Evolutionary conservation across 306 rosid species (phyloP), one percentile per base, ranked within the genome.

Genomic region (Citrullus colocynthis): DNA sequence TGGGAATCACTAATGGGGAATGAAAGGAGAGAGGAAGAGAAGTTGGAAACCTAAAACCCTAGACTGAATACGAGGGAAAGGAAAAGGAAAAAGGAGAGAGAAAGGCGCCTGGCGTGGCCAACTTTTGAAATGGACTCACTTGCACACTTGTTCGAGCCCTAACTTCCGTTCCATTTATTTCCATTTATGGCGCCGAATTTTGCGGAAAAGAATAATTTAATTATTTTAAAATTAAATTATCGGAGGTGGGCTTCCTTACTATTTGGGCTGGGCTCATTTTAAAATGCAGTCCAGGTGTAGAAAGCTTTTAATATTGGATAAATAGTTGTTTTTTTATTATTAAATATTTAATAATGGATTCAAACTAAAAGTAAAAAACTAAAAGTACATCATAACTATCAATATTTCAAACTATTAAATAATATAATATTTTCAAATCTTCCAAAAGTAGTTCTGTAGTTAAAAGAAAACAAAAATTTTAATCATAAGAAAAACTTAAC

Each of bases 21-120:
- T 9, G 75, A 44, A 28, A 42, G 24, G 48, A 42, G 44, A 57
- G 74, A 65, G 61, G 73, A 37, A 76, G 64, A 13, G 87, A 54
- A 74, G 84, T 21, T 6, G 58, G 84, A 76, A 49, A 21, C 86
- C 89, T 88, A 89, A 93, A 91, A 89, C 98, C 98, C 98, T 93
- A 93, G 91, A 79, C 54, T 17, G 69, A 80, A 72, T 28, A 51
- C 60, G 67, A 78, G 82, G 63, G 77, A 78, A 24, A 24, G 1
- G 24, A 24, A 24, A 24, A 24, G 77, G 79, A 57, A 55, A 63
- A 49, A 51, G 76, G 32, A 62, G 78, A 65, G 44, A 15, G 32
- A 59, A 78, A 81, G 78, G 81, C 78, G 76, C 67, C 79, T 12
- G 84, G 80, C 85, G 86, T 44, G 87, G 83, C 82, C 81, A 74